Percentiles rank a stretch among this genome's conserved stretches.
Evolutionary conservation across 148 eudicot genomes (phyloP).

Genomic region (Oxyria digyna): DNA sequence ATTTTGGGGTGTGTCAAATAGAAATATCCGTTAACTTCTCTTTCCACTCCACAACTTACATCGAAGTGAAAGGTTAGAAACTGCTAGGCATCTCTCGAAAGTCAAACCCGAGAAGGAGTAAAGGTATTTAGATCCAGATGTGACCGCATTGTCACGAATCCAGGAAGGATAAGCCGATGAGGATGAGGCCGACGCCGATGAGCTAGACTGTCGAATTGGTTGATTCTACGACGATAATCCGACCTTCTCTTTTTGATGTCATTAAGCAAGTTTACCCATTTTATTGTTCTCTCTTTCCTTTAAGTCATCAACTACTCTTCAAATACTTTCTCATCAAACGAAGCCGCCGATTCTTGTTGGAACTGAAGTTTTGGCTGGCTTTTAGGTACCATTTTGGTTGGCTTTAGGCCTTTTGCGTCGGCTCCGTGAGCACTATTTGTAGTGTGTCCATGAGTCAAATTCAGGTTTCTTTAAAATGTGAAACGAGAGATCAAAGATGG

Average conservation of each 20-base stretch:
- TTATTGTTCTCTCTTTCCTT: slow-evolving; percentile 45
- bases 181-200: slow-evolving; percentile 16
- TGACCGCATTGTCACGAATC: slow-evolving; percentile 26
- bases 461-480: too few relatives aligned
- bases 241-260: slow-evolving; percentile 86
- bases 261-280: slow-evolving; percentile 95
- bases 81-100: too few relatives aligned
- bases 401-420: too few relatives aligned
- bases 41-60: too few relatives aligned
- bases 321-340: slow-evolving; percentile 35
- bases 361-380: too few relatives aligned
- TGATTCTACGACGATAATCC: slow-evolving; percentile 42
- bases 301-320: neutral
- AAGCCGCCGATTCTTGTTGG: slow-evolving; percentile 23
- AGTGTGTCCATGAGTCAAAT: too few relatives aligned
- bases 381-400: too few relatives aligned
- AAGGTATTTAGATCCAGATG: slow-evolving; percentile 6
- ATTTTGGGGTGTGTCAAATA: too few relatives aligned
- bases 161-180: slow-evolving; percentile 22
- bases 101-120: slow-evolving; percentile 14
- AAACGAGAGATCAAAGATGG: too few relatives aligned
- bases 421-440: too few relatives aligned
- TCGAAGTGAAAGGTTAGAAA: too few relatives aligned
- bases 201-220: slow-evolving; percentile 14
- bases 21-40: too few relatives aligned